These are phyloP conservation scores for Fibroporia radiculosa DNA, from an alignment of 768 basidiomycete species.

Conservation along the genomic window DNA sequence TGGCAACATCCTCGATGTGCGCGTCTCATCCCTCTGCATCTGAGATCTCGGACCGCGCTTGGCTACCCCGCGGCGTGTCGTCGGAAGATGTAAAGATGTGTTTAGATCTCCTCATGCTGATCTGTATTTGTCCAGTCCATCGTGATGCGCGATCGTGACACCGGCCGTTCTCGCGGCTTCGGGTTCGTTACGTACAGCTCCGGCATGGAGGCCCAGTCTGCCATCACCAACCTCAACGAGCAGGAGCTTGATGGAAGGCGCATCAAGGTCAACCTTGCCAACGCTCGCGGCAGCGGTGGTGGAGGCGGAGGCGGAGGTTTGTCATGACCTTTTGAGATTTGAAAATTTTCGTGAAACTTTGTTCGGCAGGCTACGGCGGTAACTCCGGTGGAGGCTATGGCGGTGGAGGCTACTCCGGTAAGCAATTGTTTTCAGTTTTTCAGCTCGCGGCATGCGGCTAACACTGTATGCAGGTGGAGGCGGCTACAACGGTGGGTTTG, in stretches of 20 bases:
- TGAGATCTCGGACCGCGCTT: conserved; percentile 16
- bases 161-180: conserved; percentile 93
- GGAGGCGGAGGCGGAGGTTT: conserved; percentile 35
- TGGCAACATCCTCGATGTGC: conserved; percentile 88
- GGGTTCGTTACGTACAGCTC: conserved; percentile 83
- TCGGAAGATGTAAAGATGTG: neutral
- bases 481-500: conserved; percentile 23
- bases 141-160: conserved; percentile 98
- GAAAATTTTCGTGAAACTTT: neutral
- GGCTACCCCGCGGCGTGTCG: conserved; percentile 4
- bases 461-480: conserved; percentile 13
- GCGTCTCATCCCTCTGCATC: conserved; percentile 23
- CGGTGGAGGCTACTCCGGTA: conserved; percentile 24
- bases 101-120: conserved; percentile 24
- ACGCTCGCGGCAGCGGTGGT: conserved; percentile 53
- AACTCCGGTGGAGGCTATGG: conserved; percentile 25
- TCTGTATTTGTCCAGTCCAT: conserved; percentile 64
- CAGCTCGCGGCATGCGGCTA: conserved; percentile 16
- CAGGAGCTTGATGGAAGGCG: conserved; percentile 89
- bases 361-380: neutral
- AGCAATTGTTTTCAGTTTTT: conserved; percentile 15
- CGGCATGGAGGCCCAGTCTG: conserved; percentile 61
- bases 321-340: conserved; percentile 6
- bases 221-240: conserved; percentile 76
- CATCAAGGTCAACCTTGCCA: conserved; percentile 82